A percentile compares a stretch with the other conserved stretches of the same genome.
phyloP scores from a whole-genome alignment of 768 basidiomycete species.

The Coprinopsis cinerea region DNA sequence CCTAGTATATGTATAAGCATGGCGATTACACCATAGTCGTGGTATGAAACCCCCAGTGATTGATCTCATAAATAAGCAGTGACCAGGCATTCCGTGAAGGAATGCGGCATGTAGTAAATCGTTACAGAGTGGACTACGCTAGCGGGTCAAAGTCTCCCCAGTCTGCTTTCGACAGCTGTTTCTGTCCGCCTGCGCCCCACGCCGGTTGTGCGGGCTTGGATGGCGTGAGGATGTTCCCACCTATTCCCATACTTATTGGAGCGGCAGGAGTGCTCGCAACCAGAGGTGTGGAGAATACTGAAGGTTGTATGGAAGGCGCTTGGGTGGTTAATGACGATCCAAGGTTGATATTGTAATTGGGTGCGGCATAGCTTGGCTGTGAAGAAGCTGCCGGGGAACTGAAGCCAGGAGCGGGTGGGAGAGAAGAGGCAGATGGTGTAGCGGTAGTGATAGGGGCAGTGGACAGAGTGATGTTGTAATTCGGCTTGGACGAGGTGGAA shows the following conservation, averaged over 20 bases:
- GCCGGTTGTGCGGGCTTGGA: conserved; percentile 53
- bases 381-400: too few relatives aligned
- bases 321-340: conserved; percentile 16
- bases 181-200: conserved; percentile 33
- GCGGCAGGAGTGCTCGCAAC: conserved; percentile 17
- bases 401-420: conserved; percentile 1
- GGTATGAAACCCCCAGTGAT: too few relatives aligned
- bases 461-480: conserved; percentile 23
- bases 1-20: neutral
- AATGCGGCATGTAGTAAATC: too few relatives aligned
- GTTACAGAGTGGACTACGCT: conserved; percentile 30
- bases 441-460: conserved; percentile 14
- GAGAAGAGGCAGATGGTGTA: conserved; percentile 13
- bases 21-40: too few relatives aligned
- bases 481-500: conserved; percentile 19
- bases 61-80: too few relatives aligned
- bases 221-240: conserved; percentile 50
- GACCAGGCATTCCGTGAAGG: too few relatives aligned
- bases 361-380: conserved; percentile 20
- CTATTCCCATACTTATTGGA: conserved; percentile 22
- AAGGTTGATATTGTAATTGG: conserved; percentile 56
- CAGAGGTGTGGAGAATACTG: conserved; percentile 17
- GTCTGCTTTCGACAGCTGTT: conserved; percentile 54
- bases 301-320: conserved; percentile 9
- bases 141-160: conserved; percentile 85